Conservation (phyloP, 176 grass and related monocot species). For the bread wheat (Triticum aestivum) region IWGSC_CS_RefSeq_v2.1 NC_057799.1:613822928-613823427, state of each 20-base stretch:
- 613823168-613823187: conserved; percentile 16
- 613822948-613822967: no score
- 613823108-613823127: background rate
- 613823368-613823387: no score
- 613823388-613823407: no score
- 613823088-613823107: background rate
- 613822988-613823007: no score
- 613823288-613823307: background rate
- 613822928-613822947: no score
- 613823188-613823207: conserved; percentile 32
- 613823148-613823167: conserved; percentile 17
- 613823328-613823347: background rate
- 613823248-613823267: background rate
- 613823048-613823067: no score
- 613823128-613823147: conserved; percentile 17
- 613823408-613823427: no score
- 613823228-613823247: conserved; percentile 20
- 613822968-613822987: no score
- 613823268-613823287: background rate
- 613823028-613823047: no score
- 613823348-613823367: no score
- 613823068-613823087: no score
- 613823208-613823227: conserved; percentile 16
- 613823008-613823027: no score
- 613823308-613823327: background rate